phyloP scores from a whole-genome alignment of 345 rosid genomes.

The Bruguiera gymnorhiza region DNA sequence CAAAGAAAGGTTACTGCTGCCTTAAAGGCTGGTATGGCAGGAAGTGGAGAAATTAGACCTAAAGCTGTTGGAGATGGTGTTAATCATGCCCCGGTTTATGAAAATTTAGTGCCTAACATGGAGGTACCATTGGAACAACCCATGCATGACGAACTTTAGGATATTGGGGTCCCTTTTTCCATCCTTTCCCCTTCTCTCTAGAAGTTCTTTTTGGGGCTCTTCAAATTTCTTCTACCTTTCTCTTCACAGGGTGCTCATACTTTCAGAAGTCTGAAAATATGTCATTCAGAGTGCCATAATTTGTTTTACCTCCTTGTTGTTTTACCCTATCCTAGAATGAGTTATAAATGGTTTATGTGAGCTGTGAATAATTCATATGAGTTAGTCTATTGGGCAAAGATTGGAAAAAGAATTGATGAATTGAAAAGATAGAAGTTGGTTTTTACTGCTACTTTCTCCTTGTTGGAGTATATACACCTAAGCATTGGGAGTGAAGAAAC shows the following conservation, averaged over 20 bases:
- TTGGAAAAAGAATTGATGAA: neutral
- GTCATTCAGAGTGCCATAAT: neutral
- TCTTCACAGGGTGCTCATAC: neutral
- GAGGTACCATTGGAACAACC: slow-evolving; percentile 42
- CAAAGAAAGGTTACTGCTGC: slow-evolving; percentile 79
- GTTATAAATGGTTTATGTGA: too few relatives aligned
- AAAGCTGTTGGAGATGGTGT: slow-evolving; percentile 38
- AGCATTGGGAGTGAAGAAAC: slow-evolving; percentile 1
- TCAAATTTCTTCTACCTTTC: neutral
- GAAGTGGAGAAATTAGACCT: slow-evolving; percentile 37
- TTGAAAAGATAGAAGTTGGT: neutral
- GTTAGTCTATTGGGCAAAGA: too few relatives aligned
- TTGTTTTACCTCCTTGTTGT: neutral
- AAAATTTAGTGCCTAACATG: slow-evolving; percentile 39
- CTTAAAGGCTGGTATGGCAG: slow-evolving; percentile 63
- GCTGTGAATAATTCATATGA: too few relatives aligned
- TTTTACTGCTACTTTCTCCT: neutral
- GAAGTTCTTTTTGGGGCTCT: neutral
- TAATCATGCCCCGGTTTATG: slow-evolving; percentile 36
- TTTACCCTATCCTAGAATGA: too few relatives aligned
- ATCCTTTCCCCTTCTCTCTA: neutral
- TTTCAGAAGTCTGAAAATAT: neutral
- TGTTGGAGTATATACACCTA: slow-evolving; percentile 8
- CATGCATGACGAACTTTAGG: slow-evolving; percentile 73
- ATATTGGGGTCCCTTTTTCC: neutral